Base-by-base conservation (phyloP, 2,329 filamentous ascomycete genomes). In the Trichoderma arundinaceum region DNA sequence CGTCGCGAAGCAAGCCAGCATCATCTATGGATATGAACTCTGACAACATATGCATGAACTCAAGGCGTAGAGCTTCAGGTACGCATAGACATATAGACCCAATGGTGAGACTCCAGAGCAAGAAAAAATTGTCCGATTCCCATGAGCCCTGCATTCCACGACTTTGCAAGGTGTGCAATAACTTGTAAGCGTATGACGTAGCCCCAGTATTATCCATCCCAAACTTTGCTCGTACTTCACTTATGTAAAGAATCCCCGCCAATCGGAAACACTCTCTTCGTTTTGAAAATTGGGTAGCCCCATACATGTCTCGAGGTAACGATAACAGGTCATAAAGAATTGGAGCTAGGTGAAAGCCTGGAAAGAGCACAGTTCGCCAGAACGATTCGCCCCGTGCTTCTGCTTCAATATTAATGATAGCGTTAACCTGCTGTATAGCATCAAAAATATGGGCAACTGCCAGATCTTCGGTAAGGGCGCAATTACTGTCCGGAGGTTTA, bases 161-260 rank as follows among this genome's bases (percentile, higher is more conserved):
- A 33, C 38, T 38, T n/a, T 62, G 53, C 22, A 62, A 22, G 0
- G 19, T 8, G 22, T 1, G 6, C 13, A 62, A 7, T 19, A 62
- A 7, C 7, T 53, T 62, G 15, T 62, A 52, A 13, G 59, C 59
- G n/a, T 22, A 62, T 5, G 59, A 44, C 4, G 28, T 62, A 10
- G 59, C 59, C 8, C 59, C 59, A 2, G 48, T 62, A 12, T 62
- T 62, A 5, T 62, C 59, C 59, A 62, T 62, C 5, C 59, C 59
- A 53, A 62, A 62, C 5, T 62, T 62, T 7, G 22, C 59, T 3
- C 59, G 59, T 2, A 62, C 15, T n/a, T 62, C 59, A 22, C 59
- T 62, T 7, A 62, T 22, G 1, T 62, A 62, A 3, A 62, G 59
- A 2, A 62, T 53, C 3, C 19, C 48, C n/a, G 59, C 48, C n/a